These are phyloP conservation scores for Trametopsis cervina DNA, from an alignment of 768 basidiomycete species.

Conservation along the genomic window DNA sequence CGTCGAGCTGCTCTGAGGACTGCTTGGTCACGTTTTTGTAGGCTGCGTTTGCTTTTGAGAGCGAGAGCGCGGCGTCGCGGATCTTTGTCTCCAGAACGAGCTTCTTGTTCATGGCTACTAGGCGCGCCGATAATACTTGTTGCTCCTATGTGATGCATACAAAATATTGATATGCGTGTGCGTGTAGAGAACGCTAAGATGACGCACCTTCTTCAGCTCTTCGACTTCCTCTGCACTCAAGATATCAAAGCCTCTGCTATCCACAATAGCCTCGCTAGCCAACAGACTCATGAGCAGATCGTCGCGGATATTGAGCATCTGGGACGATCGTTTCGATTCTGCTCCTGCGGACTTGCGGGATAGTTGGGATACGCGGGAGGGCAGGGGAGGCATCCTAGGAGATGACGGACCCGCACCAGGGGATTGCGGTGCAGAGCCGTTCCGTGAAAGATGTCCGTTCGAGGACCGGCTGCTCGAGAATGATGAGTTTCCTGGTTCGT, in stretches of 20 bases:
- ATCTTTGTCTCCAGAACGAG: conserved; percentile 80
- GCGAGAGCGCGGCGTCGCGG: conserved; percentile 75
- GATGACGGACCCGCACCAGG: conserved; percentile 38
- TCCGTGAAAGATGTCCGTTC: conserved; percentile 15
- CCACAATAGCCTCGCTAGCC: conserved; percentile 91
- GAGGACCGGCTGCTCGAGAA: conserved; percentile 20
- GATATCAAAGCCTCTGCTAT: conserved; percentile 76
- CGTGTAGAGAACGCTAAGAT: conserved; percentile 6
- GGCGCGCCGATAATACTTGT: conserved; percentile 56
- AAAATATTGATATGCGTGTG: conserved; percentile 8
- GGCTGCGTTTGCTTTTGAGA: conserved; percentile 57
- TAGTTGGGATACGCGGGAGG: conserved; percentile 24
- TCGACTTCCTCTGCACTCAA: conserved; percentile 69
- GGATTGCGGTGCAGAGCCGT: conserved; percentile 22
- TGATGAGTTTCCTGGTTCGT: conserved; percentile 22
- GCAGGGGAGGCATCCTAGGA: conserved; percentile 23
- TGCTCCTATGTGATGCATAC: conserved; percentile 72
- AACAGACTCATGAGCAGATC: conserved; percentile 85
- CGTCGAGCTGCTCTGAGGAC: conserved; percentile 62
- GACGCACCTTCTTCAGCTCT: conserved; percentile 56
- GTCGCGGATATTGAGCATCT: conserved; percentile 55
- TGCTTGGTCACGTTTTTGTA: conserved; percentile 57
- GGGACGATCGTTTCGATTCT: conserved; percentile 38
- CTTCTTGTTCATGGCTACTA: conserved; percentile 64
- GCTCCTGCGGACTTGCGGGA: conserved; percentile 30